These are phyloP conservation scores for carrot (Daucus carota) DNA, from an alignment of 129 eudicot genomes.

Conservation along the genomic window DNA sequence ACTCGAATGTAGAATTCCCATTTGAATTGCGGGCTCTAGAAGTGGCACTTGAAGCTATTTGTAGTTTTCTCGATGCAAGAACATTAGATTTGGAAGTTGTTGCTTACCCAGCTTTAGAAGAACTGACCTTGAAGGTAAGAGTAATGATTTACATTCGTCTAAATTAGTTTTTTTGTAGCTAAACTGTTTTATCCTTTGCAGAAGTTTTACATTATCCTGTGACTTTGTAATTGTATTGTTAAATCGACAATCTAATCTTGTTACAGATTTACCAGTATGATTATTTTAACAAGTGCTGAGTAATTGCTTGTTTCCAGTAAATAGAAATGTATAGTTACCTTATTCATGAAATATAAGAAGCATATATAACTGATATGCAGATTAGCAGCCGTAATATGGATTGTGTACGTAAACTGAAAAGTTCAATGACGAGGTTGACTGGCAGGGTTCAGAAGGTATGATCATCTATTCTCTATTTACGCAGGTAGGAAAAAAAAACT, in stretches of 20 bases:
- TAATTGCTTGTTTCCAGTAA: background rate
- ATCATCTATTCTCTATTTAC: background rate
- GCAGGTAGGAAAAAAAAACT: background rate
- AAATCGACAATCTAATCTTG: background rate
- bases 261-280: background rate
- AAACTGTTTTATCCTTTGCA: background rate
- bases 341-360: background rate
- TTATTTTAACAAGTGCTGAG: background rate
- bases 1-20: conserved; percentile 48
- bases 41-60: conserved; percentile 88
- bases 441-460: conserved; percentile 77
- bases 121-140: conserved; percentile 75
- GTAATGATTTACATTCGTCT: background rate
- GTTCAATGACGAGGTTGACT: conserved; percentile 83
- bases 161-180: background rate
- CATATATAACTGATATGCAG: conserved; percentile 19
- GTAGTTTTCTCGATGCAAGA: conserved; percentile 80
- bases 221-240: background rate
- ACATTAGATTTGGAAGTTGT: conserved; percentile 77
- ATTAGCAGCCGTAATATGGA: conserved; percentile 95
- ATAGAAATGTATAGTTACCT: background rate
- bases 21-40: conserved; percentile 32
- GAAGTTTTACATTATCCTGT: background rate
- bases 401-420: conserved; percentile 85
- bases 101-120: conserved; percentile 94